Evolutionary conservation across 78 protist genomes (phyloP).

Genomic region (Tieghemostelium lacteum): DNA sequence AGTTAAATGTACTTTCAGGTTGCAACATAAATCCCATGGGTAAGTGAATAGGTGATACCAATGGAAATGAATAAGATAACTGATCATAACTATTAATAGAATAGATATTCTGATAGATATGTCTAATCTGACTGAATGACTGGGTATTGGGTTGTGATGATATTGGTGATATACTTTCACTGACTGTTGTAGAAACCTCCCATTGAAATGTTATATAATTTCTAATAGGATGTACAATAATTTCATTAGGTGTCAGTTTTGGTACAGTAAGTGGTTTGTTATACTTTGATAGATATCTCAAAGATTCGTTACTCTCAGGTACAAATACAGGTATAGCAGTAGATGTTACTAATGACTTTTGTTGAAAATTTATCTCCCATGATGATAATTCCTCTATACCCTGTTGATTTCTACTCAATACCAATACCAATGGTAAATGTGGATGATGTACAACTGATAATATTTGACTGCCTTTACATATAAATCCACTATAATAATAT

Average conservation of each 20-base stretch:
- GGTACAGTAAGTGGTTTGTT: constrained; percentile 52
- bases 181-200: constrained; percentile 7
- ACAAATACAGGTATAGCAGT: constrained; percentile 16
- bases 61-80: constrained; percentile 38
- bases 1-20: constrained; percentile 60
- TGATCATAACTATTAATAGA: constrained; percentile 52
- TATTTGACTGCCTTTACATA: constrained; percentile 64
- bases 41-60: not conserved
- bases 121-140: constrained; percentile 24
- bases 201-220: constrained; percentile 54
- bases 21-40: constrained; percentile 69
- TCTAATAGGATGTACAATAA: constrained; percentile 58
- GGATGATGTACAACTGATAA: constrained; percentile 71
- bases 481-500: constrained; percentile 47
- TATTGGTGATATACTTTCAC: constrained; percentile 9
- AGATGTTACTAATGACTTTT: constrained; percentile 55
- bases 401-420: constrained; percentile 11
- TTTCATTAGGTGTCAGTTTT: not conserved
- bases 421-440: constrained; percentile 65
- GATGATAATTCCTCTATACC: constrained; percentile 53
- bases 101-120: constrained; percentile 54
- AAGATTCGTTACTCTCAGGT: constrained; percentile 53
- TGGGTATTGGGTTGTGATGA: not conserved
- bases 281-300: constrained; percentile 33
- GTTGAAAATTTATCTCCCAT: constrained; percentile 53